Base-by-base conservation (phyloP, 164 flowering plant genomes). In the Malania oleifera region DNA sequence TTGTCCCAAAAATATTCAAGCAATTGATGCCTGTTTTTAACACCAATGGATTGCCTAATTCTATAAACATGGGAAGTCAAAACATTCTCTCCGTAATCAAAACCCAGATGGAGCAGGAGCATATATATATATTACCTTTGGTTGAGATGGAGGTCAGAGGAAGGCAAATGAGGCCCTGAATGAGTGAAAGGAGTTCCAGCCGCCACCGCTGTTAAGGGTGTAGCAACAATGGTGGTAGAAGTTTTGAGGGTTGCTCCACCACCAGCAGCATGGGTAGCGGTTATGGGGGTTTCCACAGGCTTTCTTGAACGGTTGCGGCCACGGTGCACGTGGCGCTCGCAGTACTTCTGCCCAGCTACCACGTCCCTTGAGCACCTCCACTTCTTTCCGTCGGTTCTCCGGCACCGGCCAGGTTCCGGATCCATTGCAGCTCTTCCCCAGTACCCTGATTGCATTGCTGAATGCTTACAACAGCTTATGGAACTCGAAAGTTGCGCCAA, bases 291-390 rank as follows among this genome's bases (percentile, higher is more conserved):
- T 89, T 91, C 98, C 98, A 89, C 96, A 83, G 87, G 96, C 98
- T 91, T 91, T 91, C 98, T 91, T 88, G 98, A 91, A 91, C 96
- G 98, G 83, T 85, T 88, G 52, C 90, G 77, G 73, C 98, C 98
- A 15, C 96, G 88, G 78, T 89, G 88, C 69, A 91, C 62, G 69
- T 91, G 98, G 73, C 98, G 96, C 75, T 91, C 96, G 61, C 96
- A 91, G 68, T 91, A 89, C 75, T 89, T 91, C 41, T 86, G 90
- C 18, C 86, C 88, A 8, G 71, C 62, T 49, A 85, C 87, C 52
- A 83, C 92, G 54, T 84, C 95, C 64, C 89, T 87, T 2, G 96
- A 82, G 72, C 98, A 92, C 73, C 98, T 68, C 98, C 98, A 92
- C 52, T 92, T 92, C 74, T 89, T 89, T 5, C 98, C 96, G 52